Percentiles rank a stretch among this genome's conserved stretches.
Evolutionary conservation across 2,329 filamentous ascomycete species (phyloP).

Genomic region (Boeremia exigua): DNA sequence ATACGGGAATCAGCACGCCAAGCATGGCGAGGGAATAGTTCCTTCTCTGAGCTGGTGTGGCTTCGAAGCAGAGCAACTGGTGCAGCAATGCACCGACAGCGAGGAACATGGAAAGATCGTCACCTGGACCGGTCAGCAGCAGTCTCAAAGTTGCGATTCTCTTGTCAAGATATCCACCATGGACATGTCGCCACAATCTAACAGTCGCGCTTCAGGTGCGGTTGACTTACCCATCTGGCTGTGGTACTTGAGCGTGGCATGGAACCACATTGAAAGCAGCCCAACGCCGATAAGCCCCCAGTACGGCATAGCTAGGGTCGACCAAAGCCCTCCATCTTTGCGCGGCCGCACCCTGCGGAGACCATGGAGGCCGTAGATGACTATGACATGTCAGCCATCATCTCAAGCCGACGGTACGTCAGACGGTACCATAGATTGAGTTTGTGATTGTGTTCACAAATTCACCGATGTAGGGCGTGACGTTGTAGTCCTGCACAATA

Average conservation of each 20-base stretch:
- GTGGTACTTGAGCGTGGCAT: conserved; percentile 54
- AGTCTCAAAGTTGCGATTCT: neutral
- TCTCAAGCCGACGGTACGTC: neutral
- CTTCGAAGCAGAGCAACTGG: conserved; percentile 54
- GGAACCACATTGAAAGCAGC: conserved; percentile 51
- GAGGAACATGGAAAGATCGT: conserved; percentile 66
- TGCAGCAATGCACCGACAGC: conserved; percentile 61
- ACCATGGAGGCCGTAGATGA: conserved; percentile 46
- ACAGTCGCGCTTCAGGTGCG: no score
- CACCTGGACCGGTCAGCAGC: conserved; percentile 40
- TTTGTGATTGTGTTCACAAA: conserved; percentile 62
- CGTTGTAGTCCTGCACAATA: conserved; percentile 58
- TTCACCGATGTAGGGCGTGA: conserved; percentile 60
- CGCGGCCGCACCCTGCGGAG: conserved; percentile 34
- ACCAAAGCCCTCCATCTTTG: conserved; percentile 39
- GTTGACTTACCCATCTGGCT: conserved; percentile 52
- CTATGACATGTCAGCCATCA: conserved; percentile 21
- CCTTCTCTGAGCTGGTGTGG: conserved; percentile 28
- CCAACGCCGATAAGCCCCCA: conserved; percentile 53
- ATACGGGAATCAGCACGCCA: conserved; percentile 39
- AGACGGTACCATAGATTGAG: conserved; percentile 53
- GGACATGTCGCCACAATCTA: neutral
- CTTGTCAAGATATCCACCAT: neutral
- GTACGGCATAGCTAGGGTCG: conserved; percentile 48
- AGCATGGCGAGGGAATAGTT: conserved; percentile 37